Evolutionary conservation across 345 rosid genomes (phyloP).

Genomic region (Acer campestre): DNA sequence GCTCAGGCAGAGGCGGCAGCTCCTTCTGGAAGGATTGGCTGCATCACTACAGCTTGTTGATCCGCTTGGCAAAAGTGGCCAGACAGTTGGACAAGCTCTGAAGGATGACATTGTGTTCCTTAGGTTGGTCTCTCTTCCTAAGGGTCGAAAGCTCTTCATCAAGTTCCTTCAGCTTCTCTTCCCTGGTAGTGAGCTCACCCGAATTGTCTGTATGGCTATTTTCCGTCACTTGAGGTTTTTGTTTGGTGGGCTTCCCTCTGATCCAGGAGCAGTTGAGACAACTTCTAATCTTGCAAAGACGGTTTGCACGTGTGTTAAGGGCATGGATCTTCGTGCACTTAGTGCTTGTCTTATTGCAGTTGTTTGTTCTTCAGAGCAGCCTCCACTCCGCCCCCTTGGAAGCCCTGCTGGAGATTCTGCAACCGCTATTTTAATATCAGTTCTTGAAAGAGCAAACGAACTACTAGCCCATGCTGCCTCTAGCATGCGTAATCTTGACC

Average conservation of each 20-base stretch:
- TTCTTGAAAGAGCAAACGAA: conserved; percentile 88
- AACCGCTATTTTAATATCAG: conserved; percentile 64
- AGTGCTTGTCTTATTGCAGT: conserved; percentile 97
- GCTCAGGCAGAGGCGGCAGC: conserved; percentile 71
- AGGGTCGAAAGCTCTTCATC: conserved; percentile 74
- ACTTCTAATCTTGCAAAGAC: conserved; percentile 60
- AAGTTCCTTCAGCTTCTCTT: conserved; percentile 74
- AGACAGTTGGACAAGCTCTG: conserved; percentile 44
- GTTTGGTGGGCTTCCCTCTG: conserved; percentile 80
- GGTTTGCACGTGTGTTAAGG: conserved; percentile 61
- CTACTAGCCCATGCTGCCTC: conserved; percentile 53
- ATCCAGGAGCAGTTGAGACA: conserved; percentile 65
- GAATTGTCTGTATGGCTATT: conserved; percentile 88
- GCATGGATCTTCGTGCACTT: conserved; percentile 87
- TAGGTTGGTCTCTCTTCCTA: conserved; percentile 74
- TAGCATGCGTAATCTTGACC: conserved; percentile 57
- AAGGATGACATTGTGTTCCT: conserved; percentile 86
- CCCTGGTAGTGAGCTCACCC: conserved; percentile 83
- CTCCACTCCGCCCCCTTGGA: conserved; percentile 93
- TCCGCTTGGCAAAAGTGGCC: conserved; percentile 74
- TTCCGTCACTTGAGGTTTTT: conserved; percentile 91
- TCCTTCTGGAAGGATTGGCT: conserved; percentile 81
- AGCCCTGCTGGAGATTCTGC: conserved; percentile 93
- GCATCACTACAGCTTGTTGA: conserved; percentile 90
- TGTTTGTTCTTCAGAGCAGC: conserved; percentile 97